Evolutionary conservation across 192 early-diverging fungal genomes (phyloP).

Genomic region (Pilaira anomala): DNA sequence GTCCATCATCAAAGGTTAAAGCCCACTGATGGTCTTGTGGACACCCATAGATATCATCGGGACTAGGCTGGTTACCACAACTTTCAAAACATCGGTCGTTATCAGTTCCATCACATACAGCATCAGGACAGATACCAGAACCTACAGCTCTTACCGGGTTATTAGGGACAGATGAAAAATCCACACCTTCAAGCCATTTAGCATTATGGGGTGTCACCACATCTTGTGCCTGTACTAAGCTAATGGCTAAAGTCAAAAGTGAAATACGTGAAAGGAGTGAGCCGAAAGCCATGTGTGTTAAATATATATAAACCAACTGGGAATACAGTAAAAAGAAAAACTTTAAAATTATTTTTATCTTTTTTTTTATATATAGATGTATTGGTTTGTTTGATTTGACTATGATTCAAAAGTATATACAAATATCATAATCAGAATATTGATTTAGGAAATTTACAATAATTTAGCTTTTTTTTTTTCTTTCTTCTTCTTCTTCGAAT

Average conservation of each 20-base stretch:
- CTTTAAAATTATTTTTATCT: too few relatives aligned
- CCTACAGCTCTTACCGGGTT: constrained; percentile 24
- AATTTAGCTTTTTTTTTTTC: too few relatives aligned
- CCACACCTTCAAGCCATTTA: constrained; percentile 2
- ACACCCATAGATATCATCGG: constrained; percentile 33
- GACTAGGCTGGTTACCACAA: constrained; percentile 29
- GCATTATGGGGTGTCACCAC: neutral
- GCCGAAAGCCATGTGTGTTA: neutral
- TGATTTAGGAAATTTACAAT: too few relatives aligned
- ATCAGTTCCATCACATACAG: constrained; percentile 30
- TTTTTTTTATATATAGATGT: too few relatives aligned
- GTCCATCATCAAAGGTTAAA: constrained; percentile 59
- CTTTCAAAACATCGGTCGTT: constrained; percentile 34
- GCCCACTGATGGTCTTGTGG: constrained; percentile 30
- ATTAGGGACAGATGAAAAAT: constrained; percentile 3
- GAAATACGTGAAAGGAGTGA: neutral
- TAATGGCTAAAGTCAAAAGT: neutral
- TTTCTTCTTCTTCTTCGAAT: too few relatives aligned
- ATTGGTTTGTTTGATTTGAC: too few relatives aligned
- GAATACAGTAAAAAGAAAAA: too few relatives aligned
- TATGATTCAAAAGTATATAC: too few relatives aligned
- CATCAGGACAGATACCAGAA: constrained; percentile 24
- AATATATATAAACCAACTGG: neutral
- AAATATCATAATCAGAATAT: too few relatives aligned
- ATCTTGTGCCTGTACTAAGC: neutral